phyloP scores from a whole-genome alignment of 768 basidiomycete genomes.

The Psilocybe cyanescens region DNA sequence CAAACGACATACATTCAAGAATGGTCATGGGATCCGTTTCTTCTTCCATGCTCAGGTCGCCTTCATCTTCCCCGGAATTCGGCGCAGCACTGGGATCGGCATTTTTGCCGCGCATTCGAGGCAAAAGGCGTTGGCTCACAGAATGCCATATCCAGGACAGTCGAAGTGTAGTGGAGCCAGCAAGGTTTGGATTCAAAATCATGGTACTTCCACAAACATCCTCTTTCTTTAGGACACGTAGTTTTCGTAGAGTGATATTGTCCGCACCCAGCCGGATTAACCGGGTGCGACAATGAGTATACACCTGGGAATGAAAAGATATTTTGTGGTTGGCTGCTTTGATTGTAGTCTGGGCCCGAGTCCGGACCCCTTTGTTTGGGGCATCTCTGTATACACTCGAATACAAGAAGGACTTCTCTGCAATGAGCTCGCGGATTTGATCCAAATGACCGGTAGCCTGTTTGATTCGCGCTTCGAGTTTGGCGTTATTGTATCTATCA shows the following conservation, averaged over 20 bases:
- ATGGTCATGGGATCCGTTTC: neutral
- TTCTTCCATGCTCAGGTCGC: neutral
- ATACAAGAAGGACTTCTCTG: conserved; percentile 16
- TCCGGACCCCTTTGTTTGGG: neutral
- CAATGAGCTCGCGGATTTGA: conserved; percentile 11
- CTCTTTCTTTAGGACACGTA: neutral
- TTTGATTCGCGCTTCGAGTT: neutral
- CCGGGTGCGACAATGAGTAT: neutral
- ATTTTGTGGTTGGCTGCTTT: conserved; percentile 3
- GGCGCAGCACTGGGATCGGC: neutral
- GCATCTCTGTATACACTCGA: conserved; percentile 1
- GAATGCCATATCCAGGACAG: conserved; percentile 21
- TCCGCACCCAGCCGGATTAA: conserved; percentile 1
- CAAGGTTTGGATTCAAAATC: conserved; percentile 13
- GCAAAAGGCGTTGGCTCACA: neutral
- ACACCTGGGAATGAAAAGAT: neutral
- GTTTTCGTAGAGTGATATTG: neutral
- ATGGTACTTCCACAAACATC: conserved; percentile 20
- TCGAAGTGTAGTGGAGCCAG: conserved; percentile 13
- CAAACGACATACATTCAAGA: conserved; percentile 11
- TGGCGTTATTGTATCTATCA: neutral
- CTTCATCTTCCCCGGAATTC: neutral
- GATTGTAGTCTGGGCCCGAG: neutral
- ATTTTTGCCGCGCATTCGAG: neutral
- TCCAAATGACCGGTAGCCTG: neutral